phyloP scores from a whole-genome alignment of 805 yeast genomes.

The Candida hungchunana region DNA sequence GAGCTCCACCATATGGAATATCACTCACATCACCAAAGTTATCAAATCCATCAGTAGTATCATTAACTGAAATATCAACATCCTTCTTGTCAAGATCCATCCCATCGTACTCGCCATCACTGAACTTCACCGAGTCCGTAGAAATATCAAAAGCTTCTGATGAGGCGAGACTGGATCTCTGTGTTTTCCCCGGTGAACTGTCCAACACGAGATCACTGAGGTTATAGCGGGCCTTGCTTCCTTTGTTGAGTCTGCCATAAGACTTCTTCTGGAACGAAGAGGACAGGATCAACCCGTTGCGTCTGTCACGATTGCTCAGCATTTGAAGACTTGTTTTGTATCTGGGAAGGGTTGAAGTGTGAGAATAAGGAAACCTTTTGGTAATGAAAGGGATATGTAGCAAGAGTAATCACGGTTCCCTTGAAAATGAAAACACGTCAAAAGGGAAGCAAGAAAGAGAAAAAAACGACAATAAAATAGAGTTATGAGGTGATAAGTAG shows the following conservation, averaged over 20 bases:
- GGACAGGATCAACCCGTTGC: conserved; percentile 23
- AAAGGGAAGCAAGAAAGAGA: no score
- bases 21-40: conserved; percentile 17
- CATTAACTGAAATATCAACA: no score
- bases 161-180: conserved; percentile 4
- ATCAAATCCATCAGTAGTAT: conserved; percentile 2
- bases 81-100: no score
- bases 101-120: conserved; percentile 20
- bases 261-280: conserved; percentile 12
- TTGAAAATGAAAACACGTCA: no score
- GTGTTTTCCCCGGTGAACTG: no score
- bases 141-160: conserved; percentile 23
- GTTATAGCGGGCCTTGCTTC: conserved; percentile 22
- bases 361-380: no score
- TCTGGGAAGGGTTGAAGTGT: no score
- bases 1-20: conserved; percentile 19
- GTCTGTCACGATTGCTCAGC: conserved; percentile 23
- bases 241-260: conserved; percentile 25
- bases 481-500: no score
- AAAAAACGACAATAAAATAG: no score
- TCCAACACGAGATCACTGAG: conserved; percentile 23
- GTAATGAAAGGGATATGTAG: no score
- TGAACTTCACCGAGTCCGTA: conserved; percentile 22
- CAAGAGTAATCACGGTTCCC: no score
- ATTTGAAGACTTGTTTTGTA: conserved; percentile 3